phyloP scores from a whole-genome alignment of 148 eudicot genomes.

The Amaranthus cruentus region DNA sequence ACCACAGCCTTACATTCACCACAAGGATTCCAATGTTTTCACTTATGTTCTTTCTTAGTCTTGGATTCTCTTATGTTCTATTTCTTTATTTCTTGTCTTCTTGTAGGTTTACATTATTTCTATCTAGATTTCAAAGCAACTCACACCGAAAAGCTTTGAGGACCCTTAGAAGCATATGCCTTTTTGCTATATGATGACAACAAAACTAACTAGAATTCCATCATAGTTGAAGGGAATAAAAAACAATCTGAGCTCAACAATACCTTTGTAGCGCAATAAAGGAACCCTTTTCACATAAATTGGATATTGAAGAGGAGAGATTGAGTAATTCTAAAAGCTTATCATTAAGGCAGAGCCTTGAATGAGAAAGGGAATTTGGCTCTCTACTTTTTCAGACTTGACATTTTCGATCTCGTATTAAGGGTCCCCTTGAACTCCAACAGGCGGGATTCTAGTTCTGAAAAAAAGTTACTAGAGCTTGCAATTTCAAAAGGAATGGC shows the following conservation, averaged over 20 bases:
- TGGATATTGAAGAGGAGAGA: neutral
- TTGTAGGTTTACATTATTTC: no score
- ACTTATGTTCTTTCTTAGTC: no score
- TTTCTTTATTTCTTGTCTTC: no score
- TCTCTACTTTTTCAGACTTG: neutral
- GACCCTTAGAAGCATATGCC: neutral
- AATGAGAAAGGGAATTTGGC: neutral
- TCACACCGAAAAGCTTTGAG: no score
- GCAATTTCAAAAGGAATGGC: neutral
- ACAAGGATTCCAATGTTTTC: no score
- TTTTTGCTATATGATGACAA: neutral
- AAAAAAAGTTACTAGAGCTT: neutral
- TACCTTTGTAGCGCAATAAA: neutral
- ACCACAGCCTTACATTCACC: neutral
- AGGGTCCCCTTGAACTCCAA: neutral
- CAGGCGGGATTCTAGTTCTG: neutral
- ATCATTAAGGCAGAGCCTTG: neutral
- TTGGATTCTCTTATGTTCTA: no score
- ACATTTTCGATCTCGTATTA: neutral
- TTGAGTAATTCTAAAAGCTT: neutral
- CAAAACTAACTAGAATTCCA: neutral
- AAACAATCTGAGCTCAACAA: neutral
- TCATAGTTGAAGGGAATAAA: neutral
- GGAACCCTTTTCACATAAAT: neutral
- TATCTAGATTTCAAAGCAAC: no score